A percentile compares a stretch with the other conserved stretches of the same genome.
Evolutionary conservation across 2,329 filamentous ascomycete genomes (phyloP).

Genomic region (Fusarium odoratissimum): DNA sequence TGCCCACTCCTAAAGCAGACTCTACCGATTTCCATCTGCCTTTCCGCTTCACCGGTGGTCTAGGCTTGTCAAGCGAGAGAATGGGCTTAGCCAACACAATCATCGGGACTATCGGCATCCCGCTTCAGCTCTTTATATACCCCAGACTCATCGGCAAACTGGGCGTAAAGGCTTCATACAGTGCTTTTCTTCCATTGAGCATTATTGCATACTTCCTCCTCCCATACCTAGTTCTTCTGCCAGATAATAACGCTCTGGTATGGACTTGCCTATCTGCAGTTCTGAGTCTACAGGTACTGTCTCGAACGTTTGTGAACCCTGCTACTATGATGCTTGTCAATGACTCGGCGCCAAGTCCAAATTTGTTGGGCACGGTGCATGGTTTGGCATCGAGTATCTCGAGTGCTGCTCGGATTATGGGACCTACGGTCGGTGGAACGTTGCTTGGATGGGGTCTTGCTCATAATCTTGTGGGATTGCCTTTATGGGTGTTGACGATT

Average conservation of each 20-base stretch:
- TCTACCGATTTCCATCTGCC: constrained; percentile 57
- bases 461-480: constrained; percentile 18
- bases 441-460: constrained; percentile 62
- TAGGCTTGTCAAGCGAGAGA: constrained; percentile 76
- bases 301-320: constrained; percentile 74
- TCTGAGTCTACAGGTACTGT: constrained; percentile 75
- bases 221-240: constrained; percentile 70
- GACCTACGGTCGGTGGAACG: constrained; percentile 62
- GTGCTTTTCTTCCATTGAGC: constrained; percentile 54
- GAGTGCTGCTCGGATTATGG: constrained; percentile 61
- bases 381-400: constrained; percentile 64
- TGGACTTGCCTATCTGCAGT: constrained; percentile 54
- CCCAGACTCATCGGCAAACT: constrained; percentile 26
- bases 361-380: constrained; percentile 68
- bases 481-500: neutral
- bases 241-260: neutral
- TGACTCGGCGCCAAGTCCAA: constrained; percentile 69
- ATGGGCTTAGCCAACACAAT: constrained; percentile 84
- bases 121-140: constrained; percentile 56
- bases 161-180: constrained; percentile 22
- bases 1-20: constrained; percentile 75
- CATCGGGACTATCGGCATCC: constrained; percentile 80
- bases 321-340: constrained; percentile 70
- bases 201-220: constrained; percentile 74
- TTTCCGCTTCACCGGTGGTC: constrained; percentile 77